Conservation (phyloP, 2,329 filamentous ascomycete genomes). For the Arthroderma uncinatum region DNA sequence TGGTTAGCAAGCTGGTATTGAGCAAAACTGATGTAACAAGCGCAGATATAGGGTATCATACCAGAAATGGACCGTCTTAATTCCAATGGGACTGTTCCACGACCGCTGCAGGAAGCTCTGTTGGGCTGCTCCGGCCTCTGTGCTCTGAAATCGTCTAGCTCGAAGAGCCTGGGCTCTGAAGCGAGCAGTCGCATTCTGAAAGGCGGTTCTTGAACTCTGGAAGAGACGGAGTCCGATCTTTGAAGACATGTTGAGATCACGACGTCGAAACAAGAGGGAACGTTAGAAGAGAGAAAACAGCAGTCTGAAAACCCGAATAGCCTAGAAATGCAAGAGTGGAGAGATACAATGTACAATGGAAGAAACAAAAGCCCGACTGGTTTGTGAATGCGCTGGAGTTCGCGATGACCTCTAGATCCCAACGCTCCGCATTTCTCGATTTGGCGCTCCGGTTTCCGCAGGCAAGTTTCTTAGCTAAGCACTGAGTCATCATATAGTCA, state of each 20-base stretch:
- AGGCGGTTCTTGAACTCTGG: conserved; percentile 40
- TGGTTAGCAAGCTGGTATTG: not conserved
- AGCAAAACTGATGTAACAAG: conserved; percentile 4
- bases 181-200: conserved; percentile 44
- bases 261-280: not conserved
- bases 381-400: no score
- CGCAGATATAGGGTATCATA: conserved; percentile 28
- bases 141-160: conserved; percentile 60
- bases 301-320: not conserved
- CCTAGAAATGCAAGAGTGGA: not conserved
- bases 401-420: not conserved
- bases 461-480: not conserved
- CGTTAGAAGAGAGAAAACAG: not conserved
- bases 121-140: conserved; percentile 41
- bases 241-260: conserved; percentile 40
- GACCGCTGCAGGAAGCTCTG: conserved; percentile 58
- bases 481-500: not conserved
- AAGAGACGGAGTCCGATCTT: conserved; percentile 49
- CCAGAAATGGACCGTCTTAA: conserved; percentile 99
- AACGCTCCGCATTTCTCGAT: not conserved
- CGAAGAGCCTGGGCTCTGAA: conserved; percentile 41
- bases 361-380: no score
- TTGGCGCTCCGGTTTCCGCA: not conserved
- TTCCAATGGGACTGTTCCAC: conserved; percentile 68
- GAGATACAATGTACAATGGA: not conserved